These are phyloP conservation scores for Hypomyces perniciosus DNA, from an alignment of 2,329 filamentous ascomycete species.

Conservation along the genomic window DNA sequence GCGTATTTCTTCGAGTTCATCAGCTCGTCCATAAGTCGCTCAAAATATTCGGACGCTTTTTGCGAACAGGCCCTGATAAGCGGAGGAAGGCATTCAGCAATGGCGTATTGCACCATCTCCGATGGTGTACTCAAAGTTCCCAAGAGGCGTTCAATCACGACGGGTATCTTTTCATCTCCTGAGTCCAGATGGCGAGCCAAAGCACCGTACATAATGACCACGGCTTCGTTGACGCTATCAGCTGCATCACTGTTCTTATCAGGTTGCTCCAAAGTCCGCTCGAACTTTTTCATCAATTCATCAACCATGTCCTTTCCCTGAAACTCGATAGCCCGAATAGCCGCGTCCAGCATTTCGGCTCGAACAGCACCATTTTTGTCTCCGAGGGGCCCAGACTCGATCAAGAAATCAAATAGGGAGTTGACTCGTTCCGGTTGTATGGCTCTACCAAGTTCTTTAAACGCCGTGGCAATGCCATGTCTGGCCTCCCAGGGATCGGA, in stretches of 20 bases:
- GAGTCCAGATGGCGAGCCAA: slow-evolving; percentile 78
- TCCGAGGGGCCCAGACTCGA: slow-evolving; percentile 79
- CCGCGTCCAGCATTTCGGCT: slow-evolving; percentile 86
- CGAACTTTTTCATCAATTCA: slow-evolving; percentile 85
- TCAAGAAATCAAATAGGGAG: slow-evolving; percentile 75
- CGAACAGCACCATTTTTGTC: slow-evolving; percentile 74
- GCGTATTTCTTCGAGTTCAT: slow-evolving; percentile 86
- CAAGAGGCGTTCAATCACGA: slow-evolving; percentile 80
- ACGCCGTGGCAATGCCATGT: slow-evolving; percentile 82
- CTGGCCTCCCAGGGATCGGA: slow-evolving; percentile 87
- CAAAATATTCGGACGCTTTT: slow-evolving; percentile 72
- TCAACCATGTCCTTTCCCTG: slow-evolving; percentile 82
- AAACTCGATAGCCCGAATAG: slow-evolving; percentile 70
- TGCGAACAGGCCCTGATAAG: slow-evolving; percentile 76
- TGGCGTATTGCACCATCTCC: slow-evolving; percentile 93
- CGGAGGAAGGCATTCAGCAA: slow-evolving; percentile 88
- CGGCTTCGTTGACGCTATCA: slow-evolving; percentile 91
- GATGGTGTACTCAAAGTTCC: slow-evolving; percentile 89
- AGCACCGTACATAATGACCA: slow-evolving; percentile 95
- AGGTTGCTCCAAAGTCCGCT: slow-evolving; percentile 77
- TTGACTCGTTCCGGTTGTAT: slow-evolving; percentile 67
- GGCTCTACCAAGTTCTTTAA: slow-evolving; percentile 69
- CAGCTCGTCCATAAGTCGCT: slow-evolving; percentile 75
- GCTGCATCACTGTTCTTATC: slow-evolving; percentile 75
- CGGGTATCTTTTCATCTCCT: slow-evolving; percentile 81